A percentile compares a stretch with the other conserved stretches of the same genome.
Evolutionary conservation across 225 moss, liverwort and hornwort species (phyloP).

Genomic region (Takakia lepidozioides): DNA sequence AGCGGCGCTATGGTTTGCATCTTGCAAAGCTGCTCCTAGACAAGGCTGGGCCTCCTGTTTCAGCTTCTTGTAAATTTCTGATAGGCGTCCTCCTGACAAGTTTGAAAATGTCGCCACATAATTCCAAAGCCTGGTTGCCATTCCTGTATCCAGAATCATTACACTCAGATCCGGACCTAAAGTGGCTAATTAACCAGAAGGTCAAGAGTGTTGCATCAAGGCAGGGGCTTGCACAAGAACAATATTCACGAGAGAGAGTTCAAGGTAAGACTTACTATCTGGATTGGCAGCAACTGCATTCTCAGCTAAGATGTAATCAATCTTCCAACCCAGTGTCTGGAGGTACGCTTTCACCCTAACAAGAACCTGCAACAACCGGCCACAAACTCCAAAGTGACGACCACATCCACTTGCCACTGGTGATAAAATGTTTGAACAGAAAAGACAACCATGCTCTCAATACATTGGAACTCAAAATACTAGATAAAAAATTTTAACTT

Average conservation of each 20-base stretch:
- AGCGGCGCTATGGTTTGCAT: constrained; percentile 39
- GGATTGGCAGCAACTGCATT: constrained; percentile 71
- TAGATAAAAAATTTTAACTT: too few species aligned
- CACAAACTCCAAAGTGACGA: neutral
- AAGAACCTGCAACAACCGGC: constrained; percentile 46
- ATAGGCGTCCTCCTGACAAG: constrained; percentile 67
- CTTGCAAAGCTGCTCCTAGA: constrained; percentile 36
- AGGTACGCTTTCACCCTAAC: constrained; percentile 84
- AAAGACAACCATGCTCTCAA: too few species aligned
- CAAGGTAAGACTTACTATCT: constrained; percentile 48
- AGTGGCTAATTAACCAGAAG: too few species aligned
- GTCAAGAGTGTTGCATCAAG: too few species aligned
- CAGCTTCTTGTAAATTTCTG: constrained; percentile 82
- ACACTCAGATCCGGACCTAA: too few species aligned
- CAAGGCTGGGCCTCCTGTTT: constrained; percentile 31
- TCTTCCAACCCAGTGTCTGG: constrained; percentile 73
- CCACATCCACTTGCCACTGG: too few species aligned
- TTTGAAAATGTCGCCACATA: constrained; percentile 93
- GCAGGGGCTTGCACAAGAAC: too few species aligned
- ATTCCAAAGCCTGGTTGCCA: constrained; percentile 95
- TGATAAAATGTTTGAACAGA: too few species aligned
- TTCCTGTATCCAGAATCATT: constrained; percentile 60
- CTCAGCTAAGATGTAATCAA: constrained; percentile 76
- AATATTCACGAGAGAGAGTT: neutral
- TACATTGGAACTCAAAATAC: too few species aligned